phyloP scores from a whole-genome alignment of 176 grass and related monocot genomes.

The Alopecurus myosuroides region DNA sequence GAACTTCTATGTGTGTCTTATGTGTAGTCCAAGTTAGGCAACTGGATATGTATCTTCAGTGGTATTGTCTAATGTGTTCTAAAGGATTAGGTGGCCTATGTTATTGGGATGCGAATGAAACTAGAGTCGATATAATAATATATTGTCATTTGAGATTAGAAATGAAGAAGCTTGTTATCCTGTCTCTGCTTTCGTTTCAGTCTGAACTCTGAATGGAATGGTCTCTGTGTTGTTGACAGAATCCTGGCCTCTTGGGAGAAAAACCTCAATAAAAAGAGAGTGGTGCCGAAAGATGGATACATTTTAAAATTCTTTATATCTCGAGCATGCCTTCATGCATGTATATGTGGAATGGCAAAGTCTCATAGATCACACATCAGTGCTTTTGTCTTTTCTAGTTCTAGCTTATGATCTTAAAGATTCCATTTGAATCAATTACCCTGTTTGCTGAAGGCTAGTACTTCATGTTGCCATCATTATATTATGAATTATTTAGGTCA shows the following conservation, averaged over 20 bases:
- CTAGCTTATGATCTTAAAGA: neutral
- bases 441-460: neutral
- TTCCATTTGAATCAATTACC: neutral
- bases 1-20: neutral
- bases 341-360: neutral
- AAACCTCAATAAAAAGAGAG: neutral
- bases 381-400: conserved; percentile 2
- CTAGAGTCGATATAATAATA: neutral
- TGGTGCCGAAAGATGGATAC: neutral
- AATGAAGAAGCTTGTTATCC: neutral
- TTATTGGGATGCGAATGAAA: conserved; percentile 5
- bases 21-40: neutral
- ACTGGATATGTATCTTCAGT: neutral
- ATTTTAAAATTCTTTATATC: neutral
- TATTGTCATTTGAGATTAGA: neutral
- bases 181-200: neutral
- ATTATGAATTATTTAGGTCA: neutral
- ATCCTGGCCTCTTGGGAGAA: neutral
- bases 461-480: neutral
- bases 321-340: neutral
- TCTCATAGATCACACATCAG: neutral
- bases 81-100: neutral
- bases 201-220: neutral
- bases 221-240: neutral
- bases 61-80: neutral